Percentiles rank a stretch among this genome's conserved stretches.
Evolutionary conservation across 148 eudicot species (phyloP).

Genomic region (Persicaria maculosa): DNA sequence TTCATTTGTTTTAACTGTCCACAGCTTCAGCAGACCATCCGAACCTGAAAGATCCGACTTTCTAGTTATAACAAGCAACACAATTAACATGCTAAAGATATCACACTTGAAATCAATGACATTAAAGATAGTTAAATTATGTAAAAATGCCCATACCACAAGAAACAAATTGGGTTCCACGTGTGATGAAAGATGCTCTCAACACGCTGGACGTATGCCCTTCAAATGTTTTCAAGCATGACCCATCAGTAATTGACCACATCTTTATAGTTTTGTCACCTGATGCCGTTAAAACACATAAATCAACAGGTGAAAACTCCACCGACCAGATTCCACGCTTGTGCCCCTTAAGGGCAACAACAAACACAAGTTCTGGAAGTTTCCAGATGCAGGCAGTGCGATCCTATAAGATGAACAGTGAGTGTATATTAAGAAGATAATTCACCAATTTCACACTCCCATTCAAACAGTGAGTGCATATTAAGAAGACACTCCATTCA

Average conservation of each 20-base stretch:
- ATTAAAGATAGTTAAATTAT: not conserved
- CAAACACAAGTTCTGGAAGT: constrained; percentile 80
- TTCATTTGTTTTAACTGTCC: constrained; percentile 82
- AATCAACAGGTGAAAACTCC: constrained; percentile 95
- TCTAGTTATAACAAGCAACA: constrained; percentile 9
- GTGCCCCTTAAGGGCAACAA: constrained; percentile 73
- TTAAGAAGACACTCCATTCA: not conserved
- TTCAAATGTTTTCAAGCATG: constrained; percentile 91
- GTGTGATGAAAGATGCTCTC: constrained; percentile 73
- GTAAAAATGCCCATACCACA: constrained; percentile 44
- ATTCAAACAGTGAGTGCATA: not conserved
- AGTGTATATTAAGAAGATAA: not conserved
- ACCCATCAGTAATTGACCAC: constrained; percentile 89
- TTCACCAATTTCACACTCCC: too few relatives aligned
- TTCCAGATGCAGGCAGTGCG: constrained; percentile 87
- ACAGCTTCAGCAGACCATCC: constrained; percentile 88
- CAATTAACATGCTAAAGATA: not conserved
- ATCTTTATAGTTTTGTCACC: constrained; percentile 92
- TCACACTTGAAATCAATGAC: constrained; percentile 1
- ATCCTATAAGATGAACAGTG: constrained; percentile 35
- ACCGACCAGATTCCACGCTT: constrained; percentile 94
- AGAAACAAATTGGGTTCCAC: constrained; percentile 89
- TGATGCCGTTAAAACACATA: constrained; percentile 87
- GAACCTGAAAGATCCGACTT: constrained; percentile 46
- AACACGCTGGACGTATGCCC: constrained; percentile 90